Base-by-base conservation (phyloP, 345 rosid species). In the Noccaea caerulescens region DNA sequence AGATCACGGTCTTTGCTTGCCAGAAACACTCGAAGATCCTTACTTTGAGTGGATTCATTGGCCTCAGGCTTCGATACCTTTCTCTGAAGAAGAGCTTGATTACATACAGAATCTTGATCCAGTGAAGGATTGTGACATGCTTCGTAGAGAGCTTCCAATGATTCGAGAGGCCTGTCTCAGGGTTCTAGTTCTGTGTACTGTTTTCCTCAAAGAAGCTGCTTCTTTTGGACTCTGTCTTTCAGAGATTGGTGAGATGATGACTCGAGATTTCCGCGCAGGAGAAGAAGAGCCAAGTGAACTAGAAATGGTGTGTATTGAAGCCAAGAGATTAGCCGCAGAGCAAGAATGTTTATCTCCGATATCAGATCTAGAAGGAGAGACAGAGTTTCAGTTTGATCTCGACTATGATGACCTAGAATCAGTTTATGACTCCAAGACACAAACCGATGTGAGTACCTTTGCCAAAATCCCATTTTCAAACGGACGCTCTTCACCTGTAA, bases 21-120 rank as follows among this genome's bases (percentile, higher is more conserved):
- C 88, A 3, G 88, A 86, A 72, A 78, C 82, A 20, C 74, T 86
- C 41, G 91, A 86, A 60, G 88, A 86, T 73, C 91, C 91, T 10
- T 86, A 86, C 62, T 84, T 84, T 6, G 91, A 86, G 77, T 86
- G 91, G 91, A 84, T 86, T 30, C 87, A 86, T 63, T 86, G 91
- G 91, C 91, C 91, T 38, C 91, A 86, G 51, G 84, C 91, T 18
- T 84, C 86, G 1, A 80, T 86, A 65, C 88, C 91, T 3, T 86
- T 86, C 77, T 84, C 88, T n/a, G 85, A 83, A n/a, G 88, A 83
- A 54, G 91, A 86, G 63, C 87, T 86, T 42, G 85, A 80, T 16
- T 84, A 86, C 68, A 84, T 86, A 63, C 39, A 50, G 33, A 83
- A 72, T 58, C 84, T 86, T 13, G 80, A 86, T 70, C 85, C 85